Evolutionary conservation across 768 basidiomycete species (phyloP), one percentile per base, ranked within the genome.

Genomic region (Mrakia gelida): DNA sequence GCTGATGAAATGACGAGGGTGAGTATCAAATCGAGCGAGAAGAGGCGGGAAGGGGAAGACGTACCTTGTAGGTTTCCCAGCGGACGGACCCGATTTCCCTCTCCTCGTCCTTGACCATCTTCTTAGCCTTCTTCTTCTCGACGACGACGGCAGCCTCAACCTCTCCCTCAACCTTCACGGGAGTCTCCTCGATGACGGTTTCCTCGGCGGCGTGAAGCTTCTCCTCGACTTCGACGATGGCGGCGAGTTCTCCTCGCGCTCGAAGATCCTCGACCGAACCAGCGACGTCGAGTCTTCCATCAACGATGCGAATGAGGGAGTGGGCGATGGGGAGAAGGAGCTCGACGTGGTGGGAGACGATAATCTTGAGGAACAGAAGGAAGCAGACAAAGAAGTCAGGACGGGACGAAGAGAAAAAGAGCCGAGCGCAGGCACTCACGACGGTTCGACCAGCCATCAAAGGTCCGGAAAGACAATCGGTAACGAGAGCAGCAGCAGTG

Each of bases 271-370:
- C 86, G 13, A 91, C 86, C 0, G 88, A 88, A 10, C 93, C 93
- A 82, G 92, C 89, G 0, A 88, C 87, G 81, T 93, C 92, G 71
- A 93, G 89, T 18, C 92, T 89, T 3, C 92, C 93, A 81, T 93
- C 92, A 2, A 92, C 86, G 88, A 94, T 91, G 38, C 92, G 89
- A 8, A 93, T 87, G 3, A 94, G 84, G 81, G 92, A 92, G 81
- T 90, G 82, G 0, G 91, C 88, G 0, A 89, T 90, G 0, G 92
- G 90, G 8, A 93, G 88, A 26, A 94, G 90, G 1, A 95, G 88
- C 71, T 93, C 91, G 41, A 94, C 90, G 81, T 94, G 92, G 80
- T 94, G 93, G 0, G 92, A 93, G 49, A 94, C 92, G 16, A 87
- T 80, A 52, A 87, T 82, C 83, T 84, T 54, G 9, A 67, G 70